Evolutionary conservation across 148 eudicot species (phyloP), one percentile per base, ranked within the genome.

Genomic region (Hydrangea macrophylla): DNA sequence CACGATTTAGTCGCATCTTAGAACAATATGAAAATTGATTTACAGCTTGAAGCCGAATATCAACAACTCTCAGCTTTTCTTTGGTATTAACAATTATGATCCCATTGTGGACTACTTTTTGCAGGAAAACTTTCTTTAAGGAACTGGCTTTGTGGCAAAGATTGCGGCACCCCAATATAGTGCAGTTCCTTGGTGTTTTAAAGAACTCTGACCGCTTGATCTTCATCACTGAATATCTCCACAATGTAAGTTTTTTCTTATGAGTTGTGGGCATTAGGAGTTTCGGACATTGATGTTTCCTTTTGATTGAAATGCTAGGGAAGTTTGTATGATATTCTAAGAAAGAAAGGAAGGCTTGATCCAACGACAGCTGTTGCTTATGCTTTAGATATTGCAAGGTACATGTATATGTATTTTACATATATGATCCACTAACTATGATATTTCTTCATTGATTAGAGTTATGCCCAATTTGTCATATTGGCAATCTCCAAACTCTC

Each of bases 371-470:
- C 83, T 50, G 79, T 79, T 68, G 59, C 83, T 55, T 79, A 71
- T 69, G 83, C 76, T 51, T 69, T 79, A 37, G 83, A 79, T 55
- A 79, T 79, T 63, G 82, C 82, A 67, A 79, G 79, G 82, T 79
- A 74, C 33, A 51, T 60, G 9, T 35, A n/a, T n/a, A n/a, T n/a
- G n/a, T n/a, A n/a, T n/a, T 28, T 15, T 7, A 48, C 23, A 55
- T 26, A 18, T 17, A 40, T 63, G 20, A 5, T 5, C 8, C 20
- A 40, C 22, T 11, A 11, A 24, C 26, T 25, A 25, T 36, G 7
- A 58, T 12, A 30, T 8, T 15, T 25, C 13, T 32, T 57, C 2
- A 28, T 7, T 28, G 33, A 27, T 26, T 26, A 2, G 17, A 9
- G 25, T 17, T 9, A 3, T 33, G 24, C 17, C 12, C 6, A 31